Percentiles rank a stretch among this genome's conserved stretches.
Evolutionary conservation across 768 basidiomycete genomes (phyloP).

Genomic region (Hericium coralloides): DNA sequence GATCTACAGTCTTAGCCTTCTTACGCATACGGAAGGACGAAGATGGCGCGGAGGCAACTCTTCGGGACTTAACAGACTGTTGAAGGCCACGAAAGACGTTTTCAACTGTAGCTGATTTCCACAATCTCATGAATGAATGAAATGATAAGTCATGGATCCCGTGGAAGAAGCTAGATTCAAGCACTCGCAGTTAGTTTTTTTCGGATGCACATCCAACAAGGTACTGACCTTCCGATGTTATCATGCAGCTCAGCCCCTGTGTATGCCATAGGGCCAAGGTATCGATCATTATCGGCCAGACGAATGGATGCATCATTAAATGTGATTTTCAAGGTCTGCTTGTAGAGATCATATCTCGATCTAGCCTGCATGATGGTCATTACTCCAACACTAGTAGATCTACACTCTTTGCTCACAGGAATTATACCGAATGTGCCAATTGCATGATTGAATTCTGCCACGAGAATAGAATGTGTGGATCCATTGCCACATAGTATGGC

Average conservation of each 20-base stretch:
- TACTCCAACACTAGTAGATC: not conserved
- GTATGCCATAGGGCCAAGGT: conserved; percentile 53
- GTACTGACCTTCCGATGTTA: conserved; percentile 38
- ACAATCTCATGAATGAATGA: conserved; percentile 9
- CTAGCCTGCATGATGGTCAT: conserved; percentile 43
- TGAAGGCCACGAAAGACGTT: not conserved
- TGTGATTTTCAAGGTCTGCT: conserved; percentile 63
- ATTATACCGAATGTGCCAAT: conserved; percentile 76
- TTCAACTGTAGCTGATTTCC: conserved; percentile 7
- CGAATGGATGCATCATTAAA: conserved; percentile 59
- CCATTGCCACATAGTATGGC: conserved; percentile 80
- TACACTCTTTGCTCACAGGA: conserved; percentile 39
- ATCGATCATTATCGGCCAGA: conserved; percentile 69
- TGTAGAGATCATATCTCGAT: conserved; percentile 77
- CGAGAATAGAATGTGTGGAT: conserved; percentile 75
- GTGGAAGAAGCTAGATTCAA: not conserved
- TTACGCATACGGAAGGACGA: conserved; percentile 8
- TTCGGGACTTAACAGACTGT: not conserved
- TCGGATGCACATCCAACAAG: too few species aligned
- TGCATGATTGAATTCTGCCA: conserved; percentile 71
- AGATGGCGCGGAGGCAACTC: not conserved
- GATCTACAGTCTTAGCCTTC: too few species aligned
- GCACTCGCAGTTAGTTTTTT: too few species aligned
- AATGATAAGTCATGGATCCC: conserved; percentile 10
- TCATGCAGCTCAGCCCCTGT: conserved; percentile 57